phyloP scores from a whole-genome alignment of 2,329 filamentous ascomycete species.

The Paraphoma chrysanthemicola region DNA sequence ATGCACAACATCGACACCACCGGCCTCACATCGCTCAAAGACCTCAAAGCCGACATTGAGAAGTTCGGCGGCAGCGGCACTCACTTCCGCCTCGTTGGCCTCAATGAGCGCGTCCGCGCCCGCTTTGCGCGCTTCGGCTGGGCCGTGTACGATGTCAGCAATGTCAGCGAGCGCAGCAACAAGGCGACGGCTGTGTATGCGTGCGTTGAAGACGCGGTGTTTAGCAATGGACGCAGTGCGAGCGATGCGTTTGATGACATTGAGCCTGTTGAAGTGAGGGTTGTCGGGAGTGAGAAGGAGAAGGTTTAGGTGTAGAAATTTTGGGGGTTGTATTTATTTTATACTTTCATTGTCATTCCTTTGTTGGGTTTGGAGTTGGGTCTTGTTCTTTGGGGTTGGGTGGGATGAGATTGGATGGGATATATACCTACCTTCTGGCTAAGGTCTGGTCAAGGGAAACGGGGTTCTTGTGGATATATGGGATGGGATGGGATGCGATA shows the following conservation, averaged over 20 bases:
- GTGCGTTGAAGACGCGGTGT: conserved; percentile 14
- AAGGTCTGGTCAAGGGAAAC: too few species aligned
- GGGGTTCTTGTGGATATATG: too few species aligned
- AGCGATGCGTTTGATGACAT: conserved; percentile 6
- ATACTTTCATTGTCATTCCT: too few species aligned
- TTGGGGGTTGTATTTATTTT: too few species aligned
- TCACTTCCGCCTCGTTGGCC: conserved; percentile 58
- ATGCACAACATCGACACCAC: conserved; percentile 64
- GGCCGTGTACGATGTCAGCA: conserved; percentile 21
- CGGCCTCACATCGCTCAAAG: conserved; percentile 57
- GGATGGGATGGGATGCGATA: too few species aligned
- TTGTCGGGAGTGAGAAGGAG: conserved; percentile 26
- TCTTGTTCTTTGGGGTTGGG: too few species aligned
- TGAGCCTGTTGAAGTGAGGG: conserved; percentile 18
- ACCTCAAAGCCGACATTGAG: conserved; percentile 57
- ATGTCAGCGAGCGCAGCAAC: background rate
- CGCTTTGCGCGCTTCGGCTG: conserved; percentile 46
- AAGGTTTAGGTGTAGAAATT: conserved; percentile 8
- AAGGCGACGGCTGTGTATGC: conserved; percentile 18
- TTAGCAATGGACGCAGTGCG: conserved; percentile 7
- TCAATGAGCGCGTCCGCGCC: conserved; percentile 51
- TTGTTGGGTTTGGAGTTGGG: too few species aligned
- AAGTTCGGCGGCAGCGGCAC: conserved; percentile 57
- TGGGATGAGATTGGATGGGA: too few species aligned
- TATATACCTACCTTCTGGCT: too few species aligned